These are phyloP conservation scores for Thalassiosira pacifica DNA, from an alignment of 352 stramenopile species.

Conservation along the genomic window DNA sequence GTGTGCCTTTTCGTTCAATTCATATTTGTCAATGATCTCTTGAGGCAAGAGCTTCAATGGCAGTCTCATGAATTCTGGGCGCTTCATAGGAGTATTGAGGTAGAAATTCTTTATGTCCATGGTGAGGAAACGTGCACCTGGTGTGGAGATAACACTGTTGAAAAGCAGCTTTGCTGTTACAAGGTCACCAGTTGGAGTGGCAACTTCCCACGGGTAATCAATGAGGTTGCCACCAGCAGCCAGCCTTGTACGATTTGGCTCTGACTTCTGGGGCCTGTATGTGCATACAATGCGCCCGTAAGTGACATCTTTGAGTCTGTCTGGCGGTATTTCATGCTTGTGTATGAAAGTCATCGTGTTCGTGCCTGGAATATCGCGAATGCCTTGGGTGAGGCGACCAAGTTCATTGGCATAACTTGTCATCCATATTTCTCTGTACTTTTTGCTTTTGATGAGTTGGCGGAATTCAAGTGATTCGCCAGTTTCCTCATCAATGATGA, in stretches of 20 bases:
- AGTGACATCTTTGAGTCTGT: constrained; percentile 6
- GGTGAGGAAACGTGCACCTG: constrained; percentile 33
- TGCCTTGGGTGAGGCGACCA: constrained; percentile 12
- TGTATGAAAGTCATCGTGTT: constrained; percentile 46
- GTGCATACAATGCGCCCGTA: constrained; percentile 13
- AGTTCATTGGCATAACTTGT: background rate
- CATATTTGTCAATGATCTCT: background rate
- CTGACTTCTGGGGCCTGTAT: constrained; percentile 2
- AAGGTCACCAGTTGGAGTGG: constrained; percentile 19
- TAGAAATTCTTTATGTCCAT: constrained; percentile 60
- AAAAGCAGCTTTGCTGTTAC: constrained; percentile 31
- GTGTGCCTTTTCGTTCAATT: background rate
- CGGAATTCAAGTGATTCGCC: constrained; percentile 5
- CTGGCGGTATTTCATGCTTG: constrained; percentile 13
- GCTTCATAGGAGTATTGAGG: constrained; percentile 33
- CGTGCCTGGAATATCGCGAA: constrained; percentile 26
- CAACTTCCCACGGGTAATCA: constrained; percentile 10
- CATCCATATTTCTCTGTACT: background rate
- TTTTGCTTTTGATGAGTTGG: constrained; percentile 7
- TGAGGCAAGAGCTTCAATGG: constrained; percentile 18
- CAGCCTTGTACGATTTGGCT: background rate
- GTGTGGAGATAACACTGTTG: constrained; percentile 46
- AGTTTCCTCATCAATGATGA: background rate
- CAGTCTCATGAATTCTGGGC: constrained; percentile 52
- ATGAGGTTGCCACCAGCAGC: constrained; percentile 16